A percentile compares a stretch with the other conserved stretches of the same genome.
Evolutionary conservation across 108 stramenopile species (phyloP).

Genomic region (Pseudonitzschia multistriata): DNA sequence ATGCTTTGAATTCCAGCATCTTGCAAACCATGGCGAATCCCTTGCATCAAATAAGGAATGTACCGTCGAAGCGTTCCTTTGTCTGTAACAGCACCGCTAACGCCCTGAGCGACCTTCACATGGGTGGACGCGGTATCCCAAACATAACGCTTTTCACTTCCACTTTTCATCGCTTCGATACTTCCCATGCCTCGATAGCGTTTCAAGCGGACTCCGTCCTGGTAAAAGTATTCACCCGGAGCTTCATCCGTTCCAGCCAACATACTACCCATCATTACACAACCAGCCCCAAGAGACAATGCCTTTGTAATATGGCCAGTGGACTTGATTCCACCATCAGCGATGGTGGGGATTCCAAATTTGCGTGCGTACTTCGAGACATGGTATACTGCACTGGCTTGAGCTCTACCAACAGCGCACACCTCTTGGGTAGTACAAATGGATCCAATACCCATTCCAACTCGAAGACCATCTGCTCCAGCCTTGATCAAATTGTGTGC

Average conservation of each 20-base stretch:
- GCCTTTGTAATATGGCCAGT: constrained; percentile 99
- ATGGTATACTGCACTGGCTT: constrained; percentile 98
- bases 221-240: constrained; percentile 99
- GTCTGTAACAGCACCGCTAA: constrained; percentile 98
- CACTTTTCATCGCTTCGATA: constrained; percentile 98
- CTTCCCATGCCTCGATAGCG: constrained; percentile 99
- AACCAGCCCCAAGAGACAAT: constrained; percentile 95
- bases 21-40: constrained; percentile 98
- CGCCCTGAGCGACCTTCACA: constrained; percentile 99
- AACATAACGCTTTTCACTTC: constrained; percentile 97
- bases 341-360: constrained; percentile 95
- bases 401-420: constrained; percentile 98
- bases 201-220: constrained; percentile 99
- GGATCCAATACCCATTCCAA: constrained; percentile 99
- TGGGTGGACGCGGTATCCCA: constrained; percentile 83
- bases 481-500: constrained; percentile 96
- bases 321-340: constrained; percentile 98
- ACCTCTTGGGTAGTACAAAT: constrained; percentile 99
- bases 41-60: constrained; percentile 97
- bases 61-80: constrained; percentile 96
- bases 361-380: constrained; percentile 92
- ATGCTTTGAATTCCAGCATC: constrained; percentile 86
- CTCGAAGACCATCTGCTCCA: constrained; percentile 99
- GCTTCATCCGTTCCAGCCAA: constrained; percentile 99
- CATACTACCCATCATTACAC: constrained; percentile 99